Evolutionary conservation across 139 green algal species (phyloP).

Genomic region (Tetradesmus lagerheimii): DNA sequence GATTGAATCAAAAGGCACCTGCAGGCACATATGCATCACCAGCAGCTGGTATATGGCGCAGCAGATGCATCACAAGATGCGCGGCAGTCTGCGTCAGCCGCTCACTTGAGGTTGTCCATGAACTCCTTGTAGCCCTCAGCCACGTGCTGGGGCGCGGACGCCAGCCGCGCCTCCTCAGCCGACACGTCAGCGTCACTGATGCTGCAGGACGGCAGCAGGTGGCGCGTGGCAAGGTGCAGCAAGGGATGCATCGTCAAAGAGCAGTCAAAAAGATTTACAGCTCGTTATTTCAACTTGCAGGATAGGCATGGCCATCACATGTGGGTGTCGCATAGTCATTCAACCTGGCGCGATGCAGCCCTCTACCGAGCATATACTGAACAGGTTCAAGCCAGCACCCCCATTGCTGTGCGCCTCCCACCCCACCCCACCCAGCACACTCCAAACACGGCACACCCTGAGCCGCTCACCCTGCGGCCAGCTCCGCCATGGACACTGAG

Average conservation of each 20-base stretch:
- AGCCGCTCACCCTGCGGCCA: not conserved
- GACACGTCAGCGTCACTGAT: slow-evolving; percentile 6
- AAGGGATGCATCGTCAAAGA: not conserved
- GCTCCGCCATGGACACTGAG: not conserved
- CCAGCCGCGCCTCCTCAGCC: not conserved
- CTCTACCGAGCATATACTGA: no score
- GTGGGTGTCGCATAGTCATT: not conserved
- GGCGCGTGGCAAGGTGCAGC: not conserved
- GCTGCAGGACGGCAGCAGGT: not conserved
- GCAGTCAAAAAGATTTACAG: no score
- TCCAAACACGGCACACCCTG: not conserved
- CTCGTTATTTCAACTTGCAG: no score
- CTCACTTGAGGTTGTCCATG: slow-evolving; percentile 43
- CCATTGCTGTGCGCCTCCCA: no score
- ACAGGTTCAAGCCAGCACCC: no score
- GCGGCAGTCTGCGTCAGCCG: slow-evolving; percentile 1
- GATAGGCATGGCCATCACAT: not conserved
- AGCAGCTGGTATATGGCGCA: no score
- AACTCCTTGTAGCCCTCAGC: slow-evolving; percentile 30
- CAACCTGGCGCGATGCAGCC: not conserved
- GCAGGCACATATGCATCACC: no score
- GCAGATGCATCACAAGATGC: not conserved
- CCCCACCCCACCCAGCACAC: no score
- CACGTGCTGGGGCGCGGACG: not conserved
- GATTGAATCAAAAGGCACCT: no score